Conservation (phyloP, 805 yeast species). For the Metschnikowia colocasiae region DNA sequence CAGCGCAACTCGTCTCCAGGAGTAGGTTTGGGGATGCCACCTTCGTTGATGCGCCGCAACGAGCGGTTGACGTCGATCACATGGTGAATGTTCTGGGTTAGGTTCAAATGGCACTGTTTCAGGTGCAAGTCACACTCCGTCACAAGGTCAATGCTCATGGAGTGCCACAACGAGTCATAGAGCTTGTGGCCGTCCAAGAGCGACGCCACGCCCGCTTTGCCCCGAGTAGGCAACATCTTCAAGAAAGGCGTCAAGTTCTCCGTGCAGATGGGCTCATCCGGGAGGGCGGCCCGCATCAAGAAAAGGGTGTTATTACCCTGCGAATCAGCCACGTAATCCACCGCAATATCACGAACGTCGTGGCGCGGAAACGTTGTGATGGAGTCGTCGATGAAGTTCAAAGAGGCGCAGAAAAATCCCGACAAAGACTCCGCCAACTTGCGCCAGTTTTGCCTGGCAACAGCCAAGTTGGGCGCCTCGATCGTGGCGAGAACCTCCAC, state of each 20-base stretch:
- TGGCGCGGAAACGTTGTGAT: conserved; percentile 59
- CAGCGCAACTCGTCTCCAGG: conserved; percentile 71
- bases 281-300: conserved; percentile 78
- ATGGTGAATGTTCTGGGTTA: conserved; percentile 66
- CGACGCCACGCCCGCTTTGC: conserved; percentile 82
- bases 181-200: conserved; percentile 85
- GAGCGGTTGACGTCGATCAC: conserved; percentile 70
- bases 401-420: conserved; percentile 92
- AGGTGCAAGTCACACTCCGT: conserved; percentile 45
- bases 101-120: conserved; percentile 42
- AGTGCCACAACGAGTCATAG: conserved; percentile 91
- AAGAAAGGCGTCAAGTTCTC: conserved; percentile 93
- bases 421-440: conserved; percentile 70
- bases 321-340: conserved; percentile 23
- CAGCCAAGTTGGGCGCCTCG: conserved; percentile 53
- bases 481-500: conserved; percentile 89
- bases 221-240: conserved; percentile 86
- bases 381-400: conserved; percentile 79
- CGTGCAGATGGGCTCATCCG: conserved; percentile 94
- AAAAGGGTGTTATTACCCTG: conserved; percentile 40
- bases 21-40: conserved; percentile 78
- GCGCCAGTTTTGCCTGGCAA: conserved; percentile 66
- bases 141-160: conserved; percentile 79
- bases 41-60: conserved; percentile 52
- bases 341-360: conserved; percentile 36